A percentile compares a stretch with the other conserved stretches of the same genome.
These are phyloP conservation scores for Phytophthora boehmeriae DNA, from an alignment of 352 stramenopile genomes.

Conservation along the genomic window DNA sequence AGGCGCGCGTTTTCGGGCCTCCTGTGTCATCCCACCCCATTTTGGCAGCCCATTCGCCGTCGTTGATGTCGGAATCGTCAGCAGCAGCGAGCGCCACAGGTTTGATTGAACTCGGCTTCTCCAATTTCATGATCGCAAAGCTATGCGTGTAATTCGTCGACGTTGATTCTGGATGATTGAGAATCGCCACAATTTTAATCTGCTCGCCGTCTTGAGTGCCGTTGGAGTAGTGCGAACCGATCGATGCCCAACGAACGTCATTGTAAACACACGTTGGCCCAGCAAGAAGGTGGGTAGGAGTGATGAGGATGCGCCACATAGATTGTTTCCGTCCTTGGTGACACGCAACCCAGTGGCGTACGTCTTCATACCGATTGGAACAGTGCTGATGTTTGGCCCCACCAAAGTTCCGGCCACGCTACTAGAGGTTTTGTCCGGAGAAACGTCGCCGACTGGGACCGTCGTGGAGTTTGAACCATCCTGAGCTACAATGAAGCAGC, in stretches of 20 bases:
- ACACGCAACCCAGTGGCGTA: constrained; percentile 34
- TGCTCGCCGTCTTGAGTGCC: constrained; percentile 24
- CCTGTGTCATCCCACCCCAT: constrained; percentile 38
- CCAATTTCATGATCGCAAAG: constrained; percentile 48
- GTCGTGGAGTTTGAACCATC: constrained; percentile 8
- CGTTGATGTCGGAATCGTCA: constrained; percentile 30
- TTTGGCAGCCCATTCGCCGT: constrained; percentile 25
- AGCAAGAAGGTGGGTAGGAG: constrained; percentile 15
- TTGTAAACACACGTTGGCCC: background rate
- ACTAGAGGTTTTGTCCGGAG: constrained; percentile 28
- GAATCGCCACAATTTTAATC: constrained; percentile 19
- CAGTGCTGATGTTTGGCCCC: constrained; percentile 6
- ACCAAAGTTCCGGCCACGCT: constrained; percentile 11
- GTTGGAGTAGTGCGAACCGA: constrained; percentile 24
- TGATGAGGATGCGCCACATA: constrained; percentile 20
- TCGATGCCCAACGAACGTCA: constrained; percentile 15
- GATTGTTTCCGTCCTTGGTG: constrained; percentile 13
- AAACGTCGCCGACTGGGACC: constrained; percentile 4
- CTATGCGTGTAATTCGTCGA: constrained; percentile 31
- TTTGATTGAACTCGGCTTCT: constrained; percentile 28
- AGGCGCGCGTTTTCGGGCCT: constrained; percentile 10
- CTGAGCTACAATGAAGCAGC: too few species aligned
- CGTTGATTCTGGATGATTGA: constrained; percentile 12
- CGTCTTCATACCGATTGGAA: constrained; percentile 38
- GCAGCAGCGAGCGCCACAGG: constrained; percentile 31